These are phyloP conservation scores for Crithidia expoeki DNA, from an alignment of 208 protist genomes.

Conservation along the genomic window DNA sequence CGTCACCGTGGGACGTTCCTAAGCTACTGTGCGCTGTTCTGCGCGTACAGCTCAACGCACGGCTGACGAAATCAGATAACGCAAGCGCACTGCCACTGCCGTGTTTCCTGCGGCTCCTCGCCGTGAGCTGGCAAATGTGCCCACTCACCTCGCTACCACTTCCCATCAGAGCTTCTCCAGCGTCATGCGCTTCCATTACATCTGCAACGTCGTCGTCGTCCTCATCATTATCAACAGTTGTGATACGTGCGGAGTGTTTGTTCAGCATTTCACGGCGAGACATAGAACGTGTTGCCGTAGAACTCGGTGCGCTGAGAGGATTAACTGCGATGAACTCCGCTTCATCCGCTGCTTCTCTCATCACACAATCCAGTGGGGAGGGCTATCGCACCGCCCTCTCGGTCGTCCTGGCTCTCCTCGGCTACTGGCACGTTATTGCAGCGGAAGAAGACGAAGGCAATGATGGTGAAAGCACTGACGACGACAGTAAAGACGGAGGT, in stretches of 20 bases:
- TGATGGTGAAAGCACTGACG: not conserved
- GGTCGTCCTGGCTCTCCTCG: slow-evolving; percentile 27
- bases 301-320: not conserved
- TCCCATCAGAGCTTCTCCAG: not conserved
- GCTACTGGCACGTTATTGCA: slow-evolving; percentile 27
- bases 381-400: slow-evolving; percentile 12
- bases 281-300: slow-evolving; percentile 3
- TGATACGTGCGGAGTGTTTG: too few relatives aligned
- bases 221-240: not conserved
- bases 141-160: slow-evolving; percentile 24
- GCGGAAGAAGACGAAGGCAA: not conserved
- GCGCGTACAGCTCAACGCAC: slow-evolving; percentile 26
- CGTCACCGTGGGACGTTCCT: slow-evolving; percentile 36
- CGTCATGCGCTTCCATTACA: not conserved
- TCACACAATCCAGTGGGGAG: not conserved
- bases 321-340: not conserved
- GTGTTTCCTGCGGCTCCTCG: slow-evolving; percentile 7
- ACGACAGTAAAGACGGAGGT: not conserved
- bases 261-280: not conserved
- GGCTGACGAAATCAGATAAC: not conserved
- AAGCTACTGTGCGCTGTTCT: slow-evolving; percentile 32
- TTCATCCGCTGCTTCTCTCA: not conserved
- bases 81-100: not conserved
- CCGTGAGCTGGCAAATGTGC: slow-evolving; percentile 16
- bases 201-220: not conserved